phyloP scores from a whole-genome alignment of 2,329 filamentous ascomycete species.

The Penicillium glabrum region DNA sequence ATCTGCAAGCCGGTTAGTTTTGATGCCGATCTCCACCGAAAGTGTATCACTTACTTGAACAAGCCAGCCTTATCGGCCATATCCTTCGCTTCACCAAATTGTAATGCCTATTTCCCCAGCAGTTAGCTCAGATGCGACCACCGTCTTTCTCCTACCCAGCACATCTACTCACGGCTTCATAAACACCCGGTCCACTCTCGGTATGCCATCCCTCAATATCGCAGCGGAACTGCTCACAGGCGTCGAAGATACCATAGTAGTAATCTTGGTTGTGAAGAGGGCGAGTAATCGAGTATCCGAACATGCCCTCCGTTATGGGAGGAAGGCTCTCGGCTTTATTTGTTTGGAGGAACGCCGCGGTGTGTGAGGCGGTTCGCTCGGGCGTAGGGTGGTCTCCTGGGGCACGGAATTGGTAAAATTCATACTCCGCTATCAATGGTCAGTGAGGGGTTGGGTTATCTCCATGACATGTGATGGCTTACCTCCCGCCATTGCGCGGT shows the following conservation, averaged over 20 bases:
- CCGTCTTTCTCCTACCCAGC: not conserved
- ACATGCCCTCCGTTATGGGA: slow-evolving; percentile 88
- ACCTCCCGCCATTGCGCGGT: slow-evolving; percentile 88
- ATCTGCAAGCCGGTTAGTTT: slow-evolving; percentile 44
- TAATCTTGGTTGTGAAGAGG: slow-evolving; percentile 89
- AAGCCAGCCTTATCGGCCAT: slow-evolving; percentile 92
- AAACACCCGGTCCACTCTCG: slow-evolving; percentile 89
- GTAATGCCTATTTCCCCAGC: slow-evolving; percentile 59
- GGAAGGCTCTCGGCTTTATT: slow-evolving; percentile 75
- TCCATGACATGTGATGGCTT: slow-evolving; percentile 31
- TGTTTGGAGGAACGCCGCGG: slow-evolving; percentile 67
- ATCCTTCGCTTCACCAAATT: slow-evolving; percentile 80
- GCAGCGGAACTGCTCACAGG: slow-evolving; percentile 74
- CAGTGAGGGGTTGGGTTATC: not conserved
- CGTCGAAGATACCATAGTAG: slow-evolving; percentile 67
- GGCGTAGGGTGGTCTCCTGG: slow-evolving; percentile 53
- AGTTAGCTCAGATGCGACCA: not conserved
- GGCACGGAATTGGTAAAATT: slow-evolving; percentile 87
- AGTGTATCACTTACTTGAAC: slow-evolving; percentile 67
- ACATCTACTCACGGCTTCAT: slow-evolving; percentile 69
- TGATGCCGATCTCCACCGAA: not conserved
- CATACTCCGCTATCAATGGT: slow-evolving; percentile 73
- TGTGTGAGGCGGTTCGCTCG: slow-evolving; percentile 64
- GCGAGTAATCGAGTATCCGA: slow-evolving; percentile 85
- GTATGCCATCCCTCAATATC: slow-evolving; percentile 95